Base-by-base conservation (phyloP, 2,329 filamentous ascomycete genomes). In the Zasmidium cellare region DNA sequence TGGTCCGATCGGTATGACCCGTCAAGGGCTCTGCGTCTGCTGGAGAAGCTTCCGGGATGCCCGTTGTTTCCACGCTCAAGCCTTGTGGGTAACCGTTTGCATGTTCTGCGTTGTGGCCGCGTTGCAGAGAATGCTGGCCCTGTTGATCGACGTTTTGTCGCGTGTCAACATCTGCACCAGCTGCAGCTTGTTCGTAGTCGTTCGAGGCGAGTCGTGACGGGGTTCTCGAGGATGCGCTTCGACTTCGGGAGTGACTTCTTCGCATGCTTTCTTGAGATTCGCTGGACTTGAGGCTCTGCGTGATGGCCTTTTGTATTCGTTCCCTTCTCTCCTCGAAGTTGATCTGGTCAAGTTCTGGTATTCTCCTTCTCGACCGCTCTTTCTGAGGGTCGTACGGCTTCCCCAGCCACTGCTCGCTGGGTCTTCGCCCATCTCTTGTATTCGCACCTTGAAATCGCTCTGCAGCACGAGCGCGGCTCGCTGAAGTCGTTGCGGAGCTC, bases 251-350 rank as follows among this genome's bases (percentile, higher is more conserved):
- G 23, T 54, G 57, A 53, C 59, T 66, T 46, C 60, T 58, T 48
- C 49, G 51, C 61, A 69, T 46, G 52, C 57, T 65, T 25, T 90
- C 87, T 62, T 73, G 67, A 55, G 75, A 67, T 47, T 64, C 58
- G 70, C 66, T 88, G 69, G 91, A 88, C 62, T 88, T 84, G 49
- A 94, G 86, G n/a, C 89, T 91, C 71, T 89, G 90, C 66, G 86
- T 92, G 73, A 96, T 93, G 14, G 91, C 91, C 56, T 91, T 85
- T 66, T 92, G 88, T 67, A 96, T 96, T 60, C 87, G 86, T 69
- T 91, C 88, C 66, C 92, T 83, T 51, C 91, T 84, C 65, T 90
- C 89, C 59, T 89, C 91, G 71, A 96, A 94, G 74, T 96, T 90
- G 53, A 96, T 90, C 59, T 88, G 88, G 1, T 88, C 88, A 58